Base-by-base conservation (phyloP, 148 eudicot species). In the Rheum nobile region DNA sequence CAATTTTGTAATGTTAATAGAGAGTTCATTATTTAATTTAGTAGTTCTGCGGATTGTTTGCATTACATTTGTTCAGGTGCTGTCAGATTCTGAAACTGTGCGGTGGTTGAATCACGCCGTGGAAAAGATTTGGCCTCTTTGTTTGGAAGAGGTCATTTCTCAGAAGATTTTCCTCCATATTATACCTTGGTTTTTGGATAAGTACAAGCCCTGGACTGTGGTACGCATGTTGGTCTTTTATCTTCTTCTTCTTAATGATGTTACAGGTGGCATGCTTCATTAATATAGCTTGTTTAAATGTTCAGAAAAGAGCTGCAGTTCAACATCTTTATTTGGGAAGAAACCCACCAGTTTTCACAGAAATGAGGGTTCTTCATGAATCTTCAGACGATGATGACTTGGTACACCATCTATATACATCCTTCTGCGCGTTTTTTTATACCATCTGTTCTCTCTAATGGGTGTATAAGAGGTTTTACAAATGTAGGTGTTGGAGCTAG, bases 121-220 rank as follows among this genome's bases (percentile, higher is more conserved):
- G 50, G 92, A 89, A 67, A 95, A 85, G 83, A 87, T 95, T 52
- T 95, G 99, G 99, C 88, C 90, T 38, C 74, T 95, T 75, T 95
- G 97, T 85, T 76, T 95, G 80, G 97, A 92, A 80, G 81, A 88
- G 43, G 84, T 95, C 57, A 83, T 92, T 65, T 95, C 99, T 26
- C 97, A 95, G 88, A 86, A 85, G 75, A 81, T 95, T 43, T 91
- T 95, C 44, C 91, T 92, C 68, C 90, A 94, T 19, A 87, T 95
- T 38, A 73, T 95, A 35, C 99, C 99, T 26, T 95, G 99, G 99
- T 91, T 95, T 80, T 74, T 95, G 84, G 80, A 90, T 70, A 95
- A 95, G 83, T 95, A 90, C 84, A 95, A 95, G 77, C 99, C 99
- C 12, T 90, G 97, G 99, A 92, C 94, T 72, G 99, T 83, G 96